Evolutionary conservation across 192 early-diverging fungal species (phyloP).

Genomic region (Coemansia sp.): DNA sequence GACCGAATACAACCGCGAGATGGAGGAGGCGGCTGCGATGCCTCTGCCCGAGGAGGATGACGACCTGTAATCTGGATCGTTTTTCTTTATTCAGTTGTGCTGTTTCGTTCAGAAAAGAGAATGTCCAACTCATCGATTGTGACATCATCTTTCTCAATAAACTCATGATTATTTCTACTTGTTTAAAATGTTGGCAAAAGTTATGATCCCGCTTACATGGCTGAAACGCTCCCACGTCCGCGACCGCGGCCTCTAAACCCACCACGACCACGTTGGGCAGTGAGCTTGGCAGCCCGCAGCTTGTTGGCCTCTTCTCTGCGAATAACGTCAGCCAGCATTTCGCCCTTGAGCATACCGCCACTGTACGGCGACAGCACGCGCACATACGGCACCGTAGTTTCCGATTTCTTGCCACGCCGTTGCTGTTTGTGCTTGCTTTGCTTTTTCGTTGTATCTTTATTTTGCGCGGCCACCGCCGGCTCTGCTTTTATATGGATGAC

Average conservation of each 20-base stretch:
- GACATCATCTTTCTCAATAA: constrained; percentile 8
- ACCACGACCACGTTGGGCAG: constrained; percentile 13
- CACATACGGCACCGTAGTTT: constrained; percentile 11
- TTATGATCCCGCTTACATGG: neutral
- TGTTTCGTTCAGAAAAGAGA: constrained; percentile 5
- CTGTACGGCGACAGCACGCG: constrained; percentile 36
- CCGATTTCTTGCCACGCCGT: neutral
- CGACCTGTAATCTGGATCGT: constrained; percentile 51
- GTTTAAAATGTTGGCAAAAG: neutral
- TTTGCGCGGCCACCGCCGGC: neutral
- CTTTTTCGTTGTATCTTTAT: neutral
- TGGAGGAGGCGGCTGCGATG: constrained; percentile 71
- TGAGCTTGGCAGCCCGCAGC: constrained; percentile 2
- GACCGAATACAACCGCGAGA: constrained; percentile 76
- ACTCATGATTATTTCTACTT: neutral
- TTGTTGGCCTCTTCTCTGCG: constrained; percentile 30
- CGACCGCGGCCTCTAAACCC: constrained; percentile 31
- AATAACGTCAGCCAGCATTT: constrained; percentile 45
- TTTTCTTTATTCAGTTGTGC: constrained; percentile 4
- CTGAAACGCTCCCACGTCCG: constrained; percentile 17
- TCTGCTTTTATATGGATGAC: constrained; percentile 32
- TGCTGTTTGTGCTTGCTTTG: constrained; percentile 7
- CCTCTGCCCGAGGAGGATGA: constrained; percentile 87
- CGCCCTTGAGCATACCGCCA: constrained; percentile 38
- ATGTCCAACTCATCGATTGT: neutral